Base-by-base conservation (phyloP, 208 protist genomes). In the Ichthyophonus hoferi region DNA sequence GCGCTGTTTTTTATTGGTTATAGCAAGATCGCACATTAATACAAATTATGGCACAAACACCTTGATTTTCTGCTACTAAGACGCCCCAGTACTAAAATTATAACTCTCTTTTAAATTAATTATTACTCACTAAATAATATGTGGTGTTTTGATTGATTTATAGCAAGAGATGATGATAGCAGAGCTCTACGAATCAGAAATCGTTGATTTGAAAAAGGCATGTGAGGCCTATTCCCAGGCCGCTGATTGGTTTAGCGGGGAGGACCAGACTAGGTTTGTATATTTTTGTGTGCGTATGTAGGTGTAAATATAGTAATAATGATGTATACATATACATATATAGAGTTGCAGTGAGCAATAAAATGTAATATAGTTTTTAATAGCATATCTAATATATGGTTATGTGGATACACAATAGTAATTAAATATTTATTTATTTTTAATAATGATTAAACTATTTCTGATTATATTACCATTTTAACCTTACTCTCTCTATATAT, bases 121-220 rank as follows among this genome's bases (percentile, higher is more conserved):
- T 7, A n/a, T n/a, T n/a, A n/a, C n/a, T n/a, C n/a, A n/a, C n/a
- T n/a, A n/a, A n/a, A n/a, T n/a, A n/a, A n/a, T n/a, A n/a, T n/a
- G n/a, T n/a, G n/a, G n/a, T n/a, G n/a, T n/a, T n/a, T n/a, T n/a
- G n/a, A n/a, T n/a, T n/a, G n/a, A n/a, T n/a, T n/a, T n/a, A n/a
- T n/a, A 91, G 89, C 58, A 89, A 0, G 42, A 89, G 34, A 84
- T 87, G 82, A n/a, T 35, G 1, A 79, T 91, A 33, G 90, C 81
- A 1, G 90, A 91, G 87, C 31, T 90, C 1, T 90, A 90, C 58
- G 90, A 91, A 42, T 40, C 40, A 2, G 87, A 91, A 38, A 1
- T 82, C 17, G 43, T 37, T 2, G 87, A 91, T 40, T n/a, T 91
- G 37, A 50, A 86, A 2, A 79, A 89, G 41, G 90, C 90, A 14